A percentile compares a stretch with the other conserved stretches of the same genome.
phyloP scores from a whole-genome alignment of 2,329 filamentous ascomycete genomes.

The Scytalidium sp. region DNA sequence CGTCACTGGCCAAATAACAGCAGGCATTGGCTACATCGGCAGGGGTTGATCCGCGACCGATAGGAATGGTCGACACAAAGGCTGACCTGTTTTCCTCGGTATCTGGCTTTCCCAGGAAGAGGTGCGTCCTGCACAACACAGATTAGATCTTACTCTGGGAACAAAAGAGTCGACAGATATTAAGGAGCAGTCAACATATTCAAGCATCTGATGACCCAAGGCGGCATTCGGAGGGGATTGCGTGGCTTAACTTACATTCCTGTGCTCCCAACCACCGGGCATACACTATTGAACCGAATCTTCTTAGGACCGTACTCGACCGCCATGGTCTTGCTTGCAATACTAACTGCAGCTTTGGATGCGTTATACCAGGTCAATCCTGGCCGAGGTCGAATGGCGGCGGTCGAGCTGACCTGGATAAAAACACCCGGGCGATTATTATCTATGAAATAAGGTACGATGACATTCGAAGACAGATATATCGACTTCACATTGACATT shows the following conservation, averaged over 20 bases:
- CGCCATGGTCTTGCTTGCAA: constrained; percentile 60
- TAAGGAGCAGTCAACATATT: too few relatives aligned
- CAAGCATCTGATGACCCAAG: too few relatives aligned
- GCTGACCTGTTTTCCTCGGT: constrained; percentile 53
- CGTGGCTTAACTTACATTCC: constrained; percentile 37
- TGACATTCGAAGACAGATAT: background rate
- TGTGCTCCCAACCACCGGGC: constrained; percentile 62
- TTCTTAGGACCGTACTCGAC: constrained; percentile 68
- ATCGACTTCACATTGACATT: background rate
- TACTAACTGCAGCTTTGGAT: constrained; percentile 61
- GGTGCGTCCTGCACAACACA: background rate
- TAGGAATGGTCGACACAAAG: constrained; percentile 47
- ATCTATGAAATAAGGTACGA: background rate
- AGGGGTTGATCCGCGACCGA: constrained; percentile 49
- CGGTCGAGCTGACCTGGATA: constrained; percentile 54
- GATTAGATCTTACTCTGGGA: background rate
- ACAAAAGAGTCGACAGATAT: too few relatives aligned
- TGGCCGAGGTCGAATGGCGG: constrained; percentile 54
- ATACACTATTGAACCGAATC: constrained; percentile 69
- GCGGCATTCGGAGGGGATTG: background rate
- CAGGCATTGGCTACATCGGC: constrained; percentile 66
- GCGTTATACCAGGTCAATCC: constrained; percentile 66
- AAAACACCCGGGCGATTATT: background rate
- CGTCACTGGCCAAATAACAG: constrained; percentile 65
- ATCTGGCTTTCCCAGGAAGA: constrained; percentile 55